Evolutionary conservation across 768 basidiomycete genomes (phyloP), one percentile per base, ranked within the genome.

Genomic region (Strobilomyces dryophilus): DNA sequence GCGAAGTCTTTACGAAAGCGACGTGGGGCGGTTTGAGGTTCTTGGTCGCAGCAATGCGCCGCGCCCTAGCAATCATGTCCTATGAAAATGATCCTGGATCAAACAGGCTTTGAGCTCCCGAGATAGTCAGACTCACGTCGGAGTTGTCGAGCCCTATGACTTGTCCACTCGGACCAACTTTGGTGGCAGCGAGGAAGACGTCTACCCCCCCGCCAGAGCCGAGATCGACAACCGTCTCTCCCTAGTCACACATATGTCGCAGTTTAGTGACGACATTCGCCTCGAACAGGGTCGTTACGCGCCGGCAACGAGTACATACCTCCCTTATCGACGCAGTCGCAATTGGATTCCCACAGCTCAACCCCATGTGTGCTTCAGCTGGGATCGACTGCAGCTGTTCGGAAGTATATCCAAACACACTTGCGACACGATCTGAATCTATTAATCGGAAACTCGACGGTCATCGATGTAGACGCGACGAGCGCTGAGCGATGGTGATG

Each of bases 171-270:
- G 72, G 64, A 4, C 83, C 83, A 4, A 80, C 76, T 55, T 76
- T 76, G 0, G 61, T 49, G 2, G 80, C 80, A 0, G 81, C 78
- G 10, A 82, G 71, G 46, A 84, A 74, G 29, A 83, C 71, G 55
- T 84, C 80, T 11, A 80, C 69, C 0, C 83, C 83, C 2, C 75
- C 79, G 1, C 83, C 81, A 3, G 75, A 80, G 8, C 82, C 83
- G 8, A 85, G 71, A 61, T 84, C 79, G 2, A 85, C 61, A 4
- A 83, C 75, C 1, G 62, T 69, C 65, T 84, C 82, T 42, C 82
- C 82, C 81, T 82, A 54, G 27, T 4, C 27, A 27, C 17, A 36
- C 12, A 10, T 17, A 47, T n/a, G 1, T 5, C 18, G 21, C 9
- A 41, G 32, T 24, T 51, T 9, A 40, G 39, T 21, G 21, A 44